phyloP scores from a whole-genome alignment of 768 basidiomycete species.

The Lentinula sp. region DNA sequence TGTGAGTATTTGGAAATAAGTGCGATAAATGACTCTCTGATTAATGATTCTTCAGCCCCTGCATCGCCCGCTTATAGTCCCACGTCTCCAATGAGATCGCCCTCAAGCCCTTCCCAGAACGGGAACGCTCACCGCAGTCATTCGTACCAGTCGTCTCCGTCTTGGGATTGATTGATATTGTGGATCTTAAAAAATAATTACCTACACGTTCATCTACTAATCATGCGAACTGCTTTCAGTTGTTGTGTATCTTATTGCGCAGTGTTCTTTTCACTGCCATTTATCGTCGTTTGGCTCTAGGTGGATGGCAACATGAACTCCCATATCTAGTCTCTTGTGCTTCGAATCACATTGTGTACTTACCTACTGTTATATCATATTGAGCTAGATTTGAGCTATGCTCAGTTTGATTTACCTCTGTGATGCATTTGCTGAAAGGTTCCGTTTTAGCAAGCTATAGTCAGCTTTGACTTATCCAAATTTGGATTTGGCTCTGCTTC shows the following conservation, averaged over 20 bases:
- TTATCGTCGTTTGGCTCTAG: background rate
- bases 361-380: no score
- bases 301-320: background rate
- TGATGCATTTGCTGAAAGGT: background rate
- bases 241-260: background rate
- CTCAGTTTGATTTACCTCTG: background rate
- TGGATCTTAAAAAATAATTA: background rate
- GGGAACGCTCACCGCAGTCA: constrained; percentile 30
- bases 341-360: background rate
- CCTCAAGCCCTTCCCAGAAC: constrained; percentile 69
- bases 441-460: background rate
- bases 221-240: background rate
- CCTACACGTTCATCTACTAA: background rate
- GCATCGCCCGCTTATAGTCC: constrained; percentile 85
- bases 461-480: background rate
- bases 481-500: background rate
- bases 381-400: no score
- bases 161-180: constrained; percentile 37
- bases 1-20: constrained; percentile 39
- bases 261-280: background rate
- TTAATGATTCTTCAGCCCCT: constrained; percentile 44
- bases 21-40: constrained; percentile 6
- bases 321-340: background rate
- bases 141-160: constrained; percentile 43
- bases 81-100: constrained; percentile 80